Percentiles rank a stretch among this genome's conserved stretches.
Conservation (phyloP, 2,329 filamentous ascomycete genomes). For the Pyrenochaeta sp. region DNA sequence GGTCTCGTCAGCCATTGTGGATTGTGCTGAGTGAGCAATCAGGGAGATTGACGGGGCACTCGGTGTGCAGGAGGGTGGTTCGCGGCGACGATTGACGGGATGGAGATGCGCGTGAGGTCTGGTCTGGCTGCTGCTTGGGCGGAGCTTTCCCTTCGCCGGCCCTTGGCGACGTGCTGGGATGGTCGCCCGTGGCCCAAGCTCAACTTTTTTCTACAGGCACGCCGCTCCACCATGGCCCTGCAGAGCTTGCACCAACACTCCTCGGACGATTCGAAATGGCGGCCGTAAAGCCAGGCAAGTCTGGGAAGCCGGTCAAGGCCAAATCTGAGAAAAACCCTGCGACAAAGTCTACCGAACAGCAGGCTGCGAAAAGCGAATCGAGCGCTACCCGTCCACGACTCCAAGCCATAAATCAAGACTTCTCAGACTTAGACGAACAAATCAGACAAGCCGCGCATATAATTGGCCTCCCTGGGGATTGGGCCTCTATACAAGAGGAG, state of each 20-base stretch:
- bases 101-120: slow-evolving; percentile 32
- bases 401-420: slow-evolving; percentile 50
- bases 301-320: too few species aligned
- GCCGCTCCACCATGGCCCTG: slow-evolving; percentile 4
- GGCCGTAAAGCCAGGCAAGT: slow-evolving; percentile 24
- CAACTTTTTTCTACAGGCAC: slow-evolving; percentile 27
- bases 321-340: too few species aligned
- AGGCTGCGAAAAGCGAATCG: slow-evolving; percentile 20
- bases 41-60: slow-evolving; percentile 25
- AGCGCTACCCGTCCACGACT: slow-evolving; percentile 47
- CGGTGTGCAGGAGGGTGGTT: slow-evolving; percentile 19
- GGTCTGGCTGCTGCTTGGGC: slow-evolving; percentile 21
- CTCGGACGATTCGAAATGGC: slow-evolving; percentile 36
- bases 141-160: slow-evolving; percentile 33
- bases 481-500: slow-evolving; percentile 25
- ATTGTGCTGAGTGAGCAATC: slow-evolving; percentile 35
- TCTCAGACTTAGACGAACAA: slow-evolving; percentile 46
- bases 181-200: slow-evolving; percentile 19
- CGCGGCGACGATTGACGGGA: slow-evolving; percentile 19
- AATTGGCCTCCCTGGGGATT: slow-evolving; percentile 45
- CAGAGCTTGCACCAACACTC: slow-evolving; percentile 8
- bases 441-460: slow-evolving; percentile 51
- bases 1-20: slow-evolving; percentile 66
- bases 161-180: slow-evolving; percentile 32
- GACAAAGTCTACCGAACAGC: slow-evolving; percentile 5